Conservation (phyloP, 2,329 filamentous ascomycete genomes). For the Parastagonospora nodorum region DNA sequence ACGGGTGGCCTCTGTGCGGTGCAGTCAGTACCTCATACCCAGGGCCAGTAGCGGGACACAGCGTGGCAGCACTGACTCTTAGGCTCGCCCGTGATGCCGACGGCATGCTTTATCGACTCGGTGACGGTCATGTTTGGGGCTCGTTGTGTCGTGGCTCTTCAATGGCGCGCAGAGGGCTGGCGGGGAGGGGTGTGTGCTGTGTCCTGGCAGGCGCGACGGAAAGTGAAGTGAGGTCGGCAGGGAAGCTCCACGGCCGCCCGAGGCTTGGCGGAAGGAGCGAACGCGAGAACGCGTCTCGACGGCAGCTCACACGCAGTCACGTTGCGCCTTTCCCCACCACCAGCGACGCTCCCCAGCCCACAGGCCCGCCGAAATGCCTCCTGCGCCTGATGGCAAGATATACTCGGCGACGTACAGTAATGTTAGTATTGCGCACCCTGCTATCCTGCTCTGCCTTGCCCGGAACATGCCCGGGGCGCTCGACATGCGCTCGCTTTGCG, state of each 20-base stretch:
- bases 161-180: conserved; percentile 26
- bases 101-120: conserved; percentile 55
- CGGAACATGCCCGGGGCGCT: neutral
- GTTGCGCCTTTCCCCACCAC: conserved; percentile 2
- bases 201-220: conserved; percentile 17
- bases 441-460: neutral
- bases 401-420: conserved; percentile 71
- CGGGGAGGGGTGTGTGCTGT: conserved; percentile 8
- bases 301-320: conserved; percentile 13
- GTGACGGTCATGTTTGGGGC: conserved; percentile 48
- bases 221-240: conserved; percentile 22
- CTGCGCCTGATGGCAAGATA: conserved; percentile 53
- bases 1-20: conserved; percentile 71
- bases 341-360: conserved; percentile 2
- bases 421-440: conserved; percentile 23
- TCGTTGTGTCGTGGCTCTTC: conserved; percentile 15
- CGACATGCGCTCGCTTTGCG: conserved; percentile 2
- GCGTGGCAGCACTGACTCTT: conserved; percentile 35
- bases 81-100: conserved; percentile 49
- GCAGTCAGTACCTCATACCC: conserved; percentile 36
- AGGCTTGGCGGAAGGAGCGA: conserved; percentile 18
- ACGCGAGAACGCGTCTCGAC: conserved; percentile 23
- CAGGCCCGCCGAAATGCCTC: conserved; percentile 40
- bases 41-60: conserved; percentile 22
- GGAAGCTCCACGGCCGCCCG: conserved; percentile 13